These are phyloP conservation scores for Knoxdaviesia proteae DNA, from an alignment of 2,329 filamentous ascomycete species.

Conservation along the genomic window DNA sequence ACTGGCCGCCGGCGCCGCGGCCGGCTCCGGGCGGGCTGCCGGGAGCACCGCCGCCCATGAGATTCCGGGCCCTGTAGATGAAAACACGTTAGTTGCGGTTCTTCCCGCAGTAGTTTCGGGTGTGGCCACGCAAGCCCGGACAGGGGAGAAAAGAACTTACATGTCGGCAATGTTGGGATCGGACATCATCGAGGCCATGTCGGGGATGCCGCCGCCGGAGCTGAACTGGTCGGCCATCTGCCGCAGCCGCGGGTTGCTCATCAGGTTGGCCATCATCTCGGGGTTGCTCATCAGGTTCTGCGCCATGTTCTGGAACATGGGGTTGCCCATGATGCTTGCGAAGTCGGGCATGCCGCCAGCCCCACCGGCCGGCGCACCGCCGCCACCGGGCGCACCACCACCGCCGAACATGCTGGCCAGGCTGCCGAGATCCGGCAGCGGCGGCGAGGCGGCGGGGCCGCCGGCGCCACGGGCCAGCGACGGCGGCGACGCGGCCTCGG, in stretches of 20 bases:
- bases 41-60: constrained; percentile 21
- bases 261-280: constrained; percentile 72
- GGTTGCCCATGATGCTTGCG: constrained; percentile 77
- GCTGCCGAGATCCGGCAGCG: constrained; percentile 47
- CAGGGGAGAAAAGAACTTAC: constrained; percentile 32
- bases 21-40: constrained; percentile 1
- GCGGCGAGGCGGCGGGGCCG: constrained; percentile 10
- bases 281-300: constrained; percentile 96
- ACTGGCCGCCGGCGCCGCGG: too few relatives aligned
- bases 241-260: constrained; percentile 78
- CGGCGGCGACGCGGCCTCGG: constrained; percentile 17
- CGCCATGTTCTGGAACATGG: constrained; percentile 95
- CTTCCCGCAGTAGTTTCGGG: neutral
- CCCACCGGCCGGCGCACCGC: constrained; percentile 37
- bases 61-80: constrained; percentile 18
- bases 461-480: constrained; percentile 13
- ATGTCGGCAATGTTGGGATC: constrained; percentile 85
- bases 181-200: constrained; percentile 68
- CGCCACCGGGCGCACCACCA: constrained; percentile 20
- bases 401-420: constrained; percentile 55
- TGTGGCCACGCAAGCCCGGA: constrained; percentile 1
- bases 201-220: constrained; percentile 63
- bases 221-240: constrained; percentile 73
- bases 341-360: constrained; percentile 77
- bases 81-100: neutral